phyloP scores from a whole-genome alignment of 768 basidiomycete species.

The Naganishia vishniacii region DNA sequence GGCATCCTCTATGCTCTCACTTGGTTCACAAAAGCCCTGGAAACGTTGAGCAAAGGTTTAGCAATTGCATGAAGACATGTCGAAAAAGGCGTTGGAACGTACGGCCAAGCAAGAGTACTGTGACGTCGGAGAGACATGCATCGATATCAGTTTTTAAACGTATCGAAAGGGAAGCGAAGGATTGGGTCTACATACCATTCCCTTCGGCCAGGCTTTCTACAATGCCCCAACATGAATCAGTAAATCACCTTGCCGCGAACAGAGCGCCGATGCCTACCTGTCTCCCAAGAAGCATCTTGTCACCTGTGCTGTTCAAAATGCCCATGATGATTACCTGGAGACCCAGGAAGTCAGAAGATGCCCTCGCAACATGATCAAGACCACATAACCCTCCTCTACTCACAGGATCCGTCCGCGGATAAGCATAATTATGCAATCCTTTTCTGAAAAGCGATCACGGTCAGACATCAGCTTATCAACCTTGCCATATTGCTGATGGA shows the following conservation, averaged over 20 bases:
- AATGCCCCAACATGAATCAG: background rate
- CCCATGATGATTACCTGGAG: constrained; percentile 90
- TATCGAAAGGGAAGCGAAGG: background rate
- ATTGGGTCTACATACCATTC: constrained; percentile 22
- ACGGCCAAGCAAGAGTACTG: constrained; percentile 85
- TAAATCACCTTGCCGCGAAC: constrained; percentile 21
- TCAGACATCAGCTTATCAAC: background rate
- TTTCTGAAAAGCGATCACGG: constrained; percentile 52
- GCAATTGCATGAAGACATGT: background rate
- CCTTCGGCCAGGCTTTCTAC: constrained; percentile 27
- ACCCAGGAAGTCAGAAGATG: constrained; percentile 43
- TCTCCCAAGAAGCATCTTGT: constrained; percentile 79
- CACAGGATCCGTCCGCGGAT: constrained; percentile 47
- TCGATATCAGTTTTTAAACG: background rate
- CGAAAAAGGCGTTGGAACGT: background rate
- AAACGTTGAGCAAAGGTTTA: background rate
- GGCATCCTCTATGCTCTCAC: constrained; percentile 89
- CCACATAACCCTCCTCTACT: constrained; percentile 8
- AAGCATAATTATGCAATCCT: constrained; percentile 75
- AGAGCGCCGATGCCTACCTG: constrained; percentile 58
- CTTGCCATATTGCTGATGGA: too few species aligned
- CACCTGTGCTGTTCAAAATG: constrained; percentile 69
- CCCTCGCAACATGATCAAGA: background rate
- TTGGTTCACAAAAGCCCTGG: constrained; percentile 74
- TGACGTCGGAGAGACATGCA: background rate